These are phyloP conservation scores for Hypericum perforatum DNA, from an alignment of 345 rosid genomes.

Conservation along the genomic window DNA sequence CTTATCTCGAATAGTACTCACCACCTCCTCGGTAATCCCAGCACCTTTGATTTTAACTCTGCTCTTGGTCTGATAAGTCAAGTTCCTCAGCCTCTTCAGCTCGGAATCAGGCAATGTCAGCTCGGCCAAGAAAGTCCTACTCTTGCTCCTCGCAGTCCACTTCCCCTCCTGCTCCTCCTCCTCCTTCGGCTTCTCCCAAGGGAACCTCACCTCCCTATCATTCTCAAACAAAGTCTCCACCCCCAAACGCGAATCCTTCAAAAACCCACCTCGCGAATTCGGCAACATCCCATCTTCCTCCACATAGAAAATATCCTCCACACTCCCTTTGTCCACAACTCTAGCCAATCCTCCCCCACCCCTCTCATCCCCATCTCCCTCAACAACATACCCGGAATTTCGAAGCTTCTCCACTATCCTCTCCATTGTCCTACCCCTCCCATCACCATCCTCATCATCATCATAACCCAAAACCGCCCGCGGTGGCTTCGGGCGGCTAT, in stretches of 20 bases:
- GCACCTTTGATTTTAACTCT: constrained; percentile 48
- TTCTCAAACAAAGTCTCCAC: constrained; percentile 28
- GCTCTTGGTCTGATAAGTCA: constrained; percentile 54
- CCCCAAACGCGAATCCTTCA: constrained; percentile 38
- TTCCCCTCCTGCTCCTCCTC: constrained; percentile 23
- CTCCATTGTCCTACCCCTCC: constrained; percentile 57
- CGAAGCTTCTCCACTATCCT: constrained; percentile 74
- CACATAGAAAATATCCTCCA: constrained; percentile 59
- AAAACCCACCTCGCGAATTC: constrained; percentile 52
- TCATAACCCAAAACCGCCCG: constrained; percentile 36
- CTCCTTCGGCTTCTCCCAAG: constrained; percentile 62
- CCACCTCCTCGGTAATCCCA: constrained; percentile 69
- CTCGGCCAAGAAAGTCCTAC: constrained; percentile 61
- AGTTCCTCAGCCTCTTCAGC: constrained; percentile 63
- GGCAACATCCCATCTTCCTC: constrained; percentile 43
- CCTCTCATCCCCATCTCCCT: constrained; percentile 20
- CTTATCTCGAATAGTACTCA: constrained; percentile 57
- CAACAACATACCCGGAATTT: constrained; percentile 50
- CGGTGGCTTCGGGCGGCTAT: constrained; percentile 32
- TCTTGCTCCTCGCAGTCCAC: constrained; percentile 46
- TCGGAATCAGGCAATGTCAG: constrained; percentile 67
- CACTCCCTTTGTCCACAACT: constrained; percentile 60
- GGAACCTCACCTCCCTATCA: constrained; percentile 55
- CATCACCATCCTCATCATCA: constrained; percentile 18
- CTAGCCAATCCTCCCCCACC: constrained; percentile 29